Base-by-base conservation (phyloP, 2,329 filamentous ascomycete genomes). In the Drechmeria coniospora region DNA sequence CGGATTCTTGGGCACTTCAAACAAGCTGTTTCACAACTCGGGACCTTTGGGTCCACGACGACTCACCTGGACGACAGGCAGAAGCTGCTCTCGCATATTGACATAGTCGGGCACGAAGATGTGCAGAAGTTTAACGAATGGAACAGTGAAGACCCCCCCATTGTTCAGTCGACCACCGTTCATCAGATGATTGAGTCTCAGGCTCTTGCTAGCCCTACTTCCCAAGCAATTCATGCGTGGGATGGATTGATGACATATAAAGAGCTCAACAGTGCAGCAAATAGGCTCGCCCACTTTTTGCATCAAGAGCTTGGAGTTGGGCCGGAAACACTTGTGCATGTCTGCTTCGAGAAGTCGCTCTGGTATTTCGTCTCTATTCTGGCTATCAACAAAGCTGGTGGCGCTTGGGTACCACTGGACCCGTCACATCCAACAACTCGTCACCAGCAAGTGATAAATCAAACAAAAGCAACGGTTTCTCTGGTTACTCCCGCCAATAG, bases 191-290 rank as follows among this genome's bases (percentile, higher is more conserved):
- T 30, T 4, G 22, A 30, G 18, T 44, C 51, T 6, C 50, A 49
- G 28, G 54, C 53, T 10, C 33, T 29, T 8, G 36, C 37, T 16
- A 38, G 45, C 2, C 55, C 57, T 0, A 29, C 38, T 11, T 41
- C 46, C 8, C 35, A 41, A 5, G 58, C 59, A 14, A 49, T 61
- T 18, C 39, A 53, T 26, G 57, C 58, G 1, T 61, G 56, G 56
- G 57, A 61, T 31, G 57, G 57, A 12, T 33, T 42, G 26, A 49
- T 58, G 29, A 56, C 55, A 6, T 60, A 59, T 30, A 31, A 40
- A 27, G 47, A 60, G 15, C 40, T 59, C 4, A 51, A 59, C 22
- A 31, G 35, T 1, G 39, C 49, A 6, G 59, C 61, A 0, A 50
- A 48, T 13, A 35, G 45, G 4, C 43, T 63, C 7, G 54, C 54